Base-by-base conservation (phyloP, 768 basidiomycete genomes). In the Boletus subparvulus region DNA sequence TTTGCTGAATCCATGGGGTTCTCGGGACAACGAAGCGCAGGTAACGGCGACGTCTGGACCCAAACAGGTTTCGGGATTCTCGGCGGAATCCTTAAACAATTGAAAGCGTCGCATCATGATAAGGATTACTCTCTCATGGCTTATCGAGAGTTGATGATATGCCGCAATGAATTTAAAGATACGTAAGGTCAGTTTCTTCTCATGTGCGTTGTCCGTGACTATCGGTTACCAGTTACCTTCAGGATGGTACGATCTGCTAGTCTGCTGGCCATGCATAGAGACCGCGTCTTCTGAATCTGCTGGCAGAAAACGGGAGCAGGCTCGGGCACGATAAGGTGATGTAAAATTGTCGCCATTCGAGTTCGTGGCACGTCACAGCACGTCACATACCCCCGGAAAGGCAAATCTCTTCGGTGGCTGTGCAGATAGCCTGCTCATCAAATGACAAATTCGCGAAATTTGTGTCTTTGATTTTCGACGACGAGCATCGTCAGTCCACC, bases 361-460 rank as follows among this genome's bases (percentile, higher is more conserved):
- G 28, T 30, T 30, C 9, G 9, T 30, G 28, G 21, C 21, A 21
- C 21, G 21, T 21, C 21, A 21, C 21, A 21, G 30, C 30, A 30
- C 8, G 8, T 30, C 7, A 52, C 16, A 49, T 17, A 26, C 17
- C 11, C 50, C 50, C 1, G 28, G 32, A 63, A 64, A 64, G 65
- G 64, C 36, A 60, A 53, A 55, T 67, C 58, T 56, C 57, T 10
- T 4, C 2, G 19, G 59, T 67, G 65, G 64, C 64, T 47, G 53
- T 65, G 64, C 26, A 3, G 55, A 65, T 65, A 65, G 33, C 37
- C 12, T 8, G 54, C 60, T 55, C 43, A 35, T 50, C 37, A 62
- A 59, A 67, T 61, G 60, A 68, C 65, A 68, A 66, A 65, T 66
- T 26, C 35, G 17, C 3, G 33, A 62, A 62, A 65, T 62, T 66